phyloP scores from a whole-genome alignment of 305 asterid species.

The Lippia alba region DNA sequence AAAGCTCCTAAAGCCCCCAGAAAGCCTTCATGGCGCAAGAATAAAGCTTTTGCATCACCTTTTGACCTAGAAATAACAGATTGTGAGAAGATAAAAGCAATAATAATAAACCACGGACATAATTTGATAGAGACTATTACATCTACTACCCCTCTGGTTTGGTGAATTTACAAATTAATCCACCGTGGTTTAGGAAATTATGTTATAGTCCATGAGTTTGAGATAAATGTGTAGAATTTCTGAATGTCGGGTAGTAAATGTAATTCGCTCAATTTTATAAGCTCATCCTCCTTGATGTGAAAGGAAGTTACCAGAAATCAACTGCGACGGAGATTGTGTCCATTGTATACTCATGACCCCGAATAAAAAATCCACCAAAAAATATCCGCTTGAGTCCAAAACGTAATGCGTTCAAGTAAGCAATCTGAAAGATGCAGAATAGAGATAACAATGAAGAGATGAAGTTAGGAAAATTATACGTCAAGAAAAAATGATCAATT shows the following conservation, averaged over 20 bases:
- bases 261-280: too few species aligned
- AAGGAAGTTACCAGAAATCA: conserved; percentile 67
- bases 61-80: conserved; percentile 60
- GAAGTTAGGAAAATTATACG: background rate
- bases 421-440: conserved; percentile 57
- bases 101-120: background rate
- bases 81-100: conserved; percentile 4
- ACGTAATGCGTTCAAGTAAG: conserved; percentile 84
- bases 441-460: conserved; percentile 29
- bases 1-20: conserved; percentile 91
- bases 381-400: conserved; percentile 83
- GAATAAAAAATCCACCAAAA: conserved; percentile 91
- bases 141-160: too few species aligned
- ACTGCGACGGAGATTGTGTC: conserved; percentile 95
- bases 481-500: background rate
- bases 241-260: too few species aligned
- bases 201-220: too few species aligned
- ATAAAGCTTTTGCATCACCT: conserved; percentile 91
- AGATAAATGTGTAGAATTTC: too few species aligned
- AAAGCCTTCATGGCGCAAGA: conserved; percentile 81
- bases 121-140: background rate
- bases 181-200: too few species aligned
- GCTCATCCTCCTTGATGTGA: background rate
- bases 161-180: too few species aligned
- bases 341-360: conserved; percentile 89